Conservation (phyloP, 306 rosid species). For the Fragaria vesca region DNA sequence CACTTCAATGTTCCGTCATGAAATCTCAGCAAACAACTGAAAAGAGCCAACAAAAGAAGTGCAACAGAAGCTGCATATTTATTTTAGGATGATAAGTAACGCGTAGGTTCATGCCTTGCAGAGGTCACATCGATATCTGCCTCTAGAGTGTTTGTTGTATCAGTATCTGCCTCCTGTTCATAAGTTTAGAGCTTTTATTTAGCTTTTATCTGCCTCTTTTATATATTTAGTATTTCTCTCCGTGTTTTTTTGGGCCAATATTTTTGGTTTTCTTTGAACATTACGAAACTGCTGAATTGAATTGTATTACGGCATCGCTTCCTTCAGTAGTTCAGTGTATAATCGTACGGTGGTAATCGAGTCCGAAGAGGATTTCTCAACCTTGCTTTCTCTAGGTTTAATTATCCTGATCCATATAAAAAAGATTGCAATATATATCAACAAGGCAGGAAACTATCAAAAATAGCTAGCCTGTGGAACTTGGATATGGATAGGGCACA, state of each 20-base stretch:
- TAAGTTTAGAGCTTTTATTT: slow-evolving; percentile 23
- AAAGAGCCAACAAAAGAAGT: slow-evolving; percentile 8
- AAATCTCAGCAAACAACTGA: slow-evolving; percentile 12
- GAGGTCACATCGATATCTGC: slow-evolving; percentile 15
- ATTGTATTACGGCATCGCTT: neutral
- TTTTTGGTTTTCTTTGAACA: slow-evolving; percentile 6
- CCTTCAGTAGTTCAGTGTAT: neutral
- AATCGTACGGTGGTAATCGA: neutral
- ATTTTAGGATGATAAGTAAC: slow-evolving; percentile 9
- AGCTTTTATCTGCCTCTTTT: slow-evolving; percentile 10
- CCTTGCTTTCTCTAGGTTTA: neutral
- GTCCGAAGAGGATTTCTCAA: neutral
- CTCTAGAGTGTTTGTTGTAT: slow-evolving; percentile 28
- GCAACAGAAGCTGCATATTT: slow-evolving; percentile 4
- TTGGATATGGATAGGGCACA: neutral
- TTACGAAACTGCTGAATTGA: neutral
- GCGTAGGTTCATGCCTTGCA: slow-evolving; percentile 25
- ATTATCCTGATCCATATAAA: neutral
- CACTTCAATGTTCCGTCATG: slow-evolving; percentile 72
- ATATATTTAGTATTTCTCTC: slow-evolving; percentile 11
- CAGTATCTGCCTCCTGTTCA: slow-evolving; percentile 30
- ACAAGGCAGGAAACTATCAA: neutral
- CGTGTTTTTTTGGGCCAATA: neutral
- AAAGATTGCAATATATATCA: neutral
- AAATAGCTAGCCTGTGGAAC: neutral